Conservation (phyloP, 2,329 filamentous ascomycete genomes). For the Beauveria asiatica region DNA sequence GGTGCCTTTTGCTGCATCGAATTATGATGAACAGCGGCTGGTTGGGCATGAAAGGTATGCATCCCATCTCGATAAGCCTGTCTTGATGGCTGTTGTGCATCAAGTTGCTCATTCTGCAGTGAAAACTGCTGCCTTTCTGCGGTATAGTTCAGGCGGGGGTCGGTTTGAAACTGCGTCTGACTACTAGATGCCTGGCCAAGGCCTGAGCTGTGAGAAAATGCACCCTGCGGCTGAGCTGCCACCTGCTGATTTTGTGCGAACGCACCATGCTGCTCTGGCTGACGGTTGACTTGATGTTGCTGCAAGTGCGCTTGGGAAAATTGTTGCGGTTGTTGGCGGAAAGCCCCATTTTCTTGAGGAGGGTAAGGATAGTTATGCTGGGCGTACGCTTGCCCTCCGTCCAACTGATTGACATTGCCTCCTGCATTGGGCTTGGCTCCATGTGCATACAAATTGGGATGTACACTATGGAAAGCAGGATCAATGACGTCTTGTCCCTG, state of each 20-base stretch:
- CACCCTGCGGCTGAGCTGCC: constrained; percentile 10
- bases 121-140: constrained; percentile 11
- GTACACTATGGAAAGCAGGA: constrained; percentile 28
- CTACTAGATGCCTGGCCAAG: constrained; percentile 20
- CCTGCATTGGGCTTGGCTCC: constrained; percentile 25
- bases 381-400: constrained; percentile 25
- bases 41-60: neutral
- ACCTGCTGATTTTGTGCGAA: constrained; percentile 17
- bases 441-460: constrained; percentile 29
- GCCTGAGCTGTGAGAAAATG: constrained; percentile 11
- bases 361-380: constrained; percentile 27
- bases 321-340: constrained; percentile 16
- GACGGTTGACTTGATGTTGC: constrained; percentile 15
- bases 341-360: constrained; percentile 24
- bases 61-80: neutral
- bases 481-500: constrained; percentile 28
- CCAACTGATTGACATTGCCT: constrained; percentile 22
- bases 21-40: constrained; percentile 1
- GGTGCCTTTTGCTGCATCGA: constrained; percentile 10
- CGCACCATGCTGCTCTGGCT: constrained; percentile 13
- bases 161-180: constrained; percentile 17
- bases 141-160: neutral
- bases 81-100: constrained; percentile 1
- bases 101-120: neutral
- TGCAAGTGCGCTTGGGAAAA: constrained; percentile 11